Conservation (phyloP, 108 stramenopile species). For the Skeletonema potamos region DNA sequence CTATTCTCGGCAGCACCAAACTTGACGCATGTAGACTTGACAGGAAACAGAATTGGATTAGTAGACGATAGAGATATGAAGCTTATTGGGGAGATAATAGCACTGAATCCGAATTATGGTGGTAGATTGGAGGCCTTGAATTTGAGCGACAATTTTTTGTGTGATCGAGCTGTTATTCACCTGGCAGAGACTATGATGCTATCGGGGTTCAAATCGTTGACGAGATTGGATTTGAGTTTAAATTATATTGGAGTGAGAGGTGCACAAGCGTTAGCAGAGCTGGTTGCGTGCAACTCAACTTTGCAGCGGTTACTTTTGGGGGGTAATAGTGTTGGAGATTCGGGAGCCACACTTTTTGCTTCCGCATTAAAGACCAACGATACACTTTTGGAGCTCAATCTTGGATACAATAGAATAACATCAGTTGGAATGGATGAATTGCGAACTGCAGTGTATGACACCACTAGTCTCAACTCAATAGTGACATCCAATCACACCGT, state of each 20-base stretch:
- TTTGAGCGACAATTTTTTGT: background rate
- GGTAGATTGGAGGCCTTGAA: background rate
- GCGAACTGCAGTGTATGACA: background rate
- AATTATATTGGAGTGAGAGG: conserved; percentile 4
- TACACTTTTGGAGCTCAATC: background rate
- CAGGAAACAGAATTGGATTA: background rate
- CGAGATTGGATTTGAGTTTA: background rate
- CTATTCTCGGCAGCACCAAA: background rate
- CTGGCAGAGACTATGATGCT: background rate
- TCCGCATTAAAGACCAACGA: background rate
- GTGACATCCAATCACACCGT: conserved; percentile 1
- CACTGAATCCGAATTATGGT: background rate
- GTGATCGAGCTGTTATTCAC: background rate
- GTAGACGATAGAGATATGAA: background rate
- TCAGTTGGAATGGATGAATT: background rate
- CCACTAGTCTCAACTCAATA: background rate
- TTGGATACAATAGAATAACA: conserved; percentile 1
- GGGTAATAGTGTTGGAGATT: background rate
- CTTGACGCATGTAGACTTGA: background rate
- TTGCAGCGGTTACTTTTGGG: background rate
- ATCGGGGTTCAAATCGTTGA: background rate
- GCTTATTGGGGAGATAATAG: background rate
- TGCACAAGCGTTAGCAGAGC: background rate
- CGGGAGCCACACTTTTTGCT: background rate
- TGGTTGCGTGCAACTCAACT: background rate